A percentile compares a stretch with the other conserved stretches of the same genome.
Conservation (phyloP, 2,329 filamentous ascomycete species). For the Alternaria panax region DNA sequence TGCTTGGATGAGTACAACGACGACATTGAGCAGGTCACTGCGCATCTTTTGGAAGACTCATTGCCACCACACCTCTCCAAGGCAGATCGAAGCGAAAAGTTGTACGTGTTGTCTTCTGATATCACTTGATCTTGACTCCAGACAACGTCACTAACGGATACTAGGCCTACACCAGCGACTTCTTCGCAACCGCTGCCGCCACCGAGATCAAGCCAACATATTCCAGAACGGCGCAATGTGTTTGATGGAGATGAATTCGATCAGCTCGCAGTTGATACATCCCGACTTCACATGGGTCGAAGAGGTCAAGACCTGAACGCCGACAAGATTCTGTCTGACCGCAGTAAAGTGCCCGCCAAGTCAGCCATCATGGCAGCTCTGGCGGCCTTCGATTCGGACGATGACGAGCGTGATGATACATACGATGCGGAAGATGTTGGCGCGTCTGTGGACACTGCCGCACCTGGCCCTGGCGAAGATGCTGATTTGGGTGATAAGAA, state of each 20-base stretch:
- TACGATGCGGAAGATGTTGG: conserved; percentile 94
- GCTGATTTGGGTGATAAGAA: conserved; percentile 63
- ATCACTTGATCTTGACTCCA: neutral
- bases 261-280: conserved; percentile 67
- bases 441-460: conserved; percentile 76
- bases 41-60: conserved; percentile 80
- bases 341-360: conserved; percentile 72
- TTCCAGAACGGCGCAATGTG: conserved; percentile 71
- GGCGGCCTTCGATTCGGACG: conserved; percentile 88
- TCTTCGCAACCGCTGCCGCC: conserved; percentile 54
- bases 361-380: conserved; percentile 88
- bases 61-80: conserved; percentile 72
- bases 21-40: conserved; percentile 78
- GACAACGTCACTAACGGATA: conserved; percentile 18
- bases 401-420: conserved; percentile 96
- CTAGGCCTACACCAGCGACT: conserved; percentile 25
- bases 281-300: conserved; percentile 81
- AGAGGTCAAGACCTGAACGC: conserved; percentile 68
- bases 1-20: conserved; percentile 81
- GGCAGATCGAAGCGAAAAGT: conserved; percentile 69
- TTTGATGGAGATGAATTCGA: conserved; percentile 82
- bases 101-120: conserved; percentile 52
- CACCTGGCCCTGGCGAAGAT: conserved; percentile 60
- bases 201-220: conserved; percentile 65
- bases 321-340: conserved; percentile 74